These are phyloP conservation scores for Lodderomyces theae DNA, from an alignment of 1,139 yeast species.

Conservation along the genomic window DNA sequence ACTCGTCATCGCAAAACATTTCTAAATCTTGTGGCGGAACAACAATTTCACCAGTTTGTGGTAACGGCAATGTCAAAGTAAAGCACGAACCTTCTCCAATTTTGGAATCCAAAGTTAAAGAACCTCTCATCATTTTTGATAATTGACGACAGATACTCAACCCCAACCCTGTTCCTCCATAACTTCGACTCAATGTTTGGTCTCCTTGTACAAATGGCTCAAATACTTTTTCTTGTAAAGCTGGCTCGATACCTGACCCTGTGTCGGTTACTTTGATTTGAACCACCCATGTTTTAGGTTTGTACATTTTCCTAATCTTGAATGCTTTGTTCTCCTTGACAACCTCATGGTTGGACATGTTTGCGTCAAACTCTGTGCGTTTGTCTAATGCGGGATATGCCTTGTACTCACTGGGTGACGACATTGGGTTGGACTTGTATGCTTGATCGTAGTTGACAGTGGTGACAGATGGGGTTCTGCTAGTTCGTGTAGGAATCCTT, in stretches of 20 bases:
- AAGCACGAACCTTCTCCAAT: conserved; percentile 81
- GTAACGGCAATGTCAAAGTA: conserved; percentile 73
- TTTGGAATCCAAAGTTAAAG: conserved; percentile 64
- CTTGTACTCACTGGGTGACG: conserved; percentile 4
- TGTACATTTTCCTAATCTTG: conserved; percentile 35
- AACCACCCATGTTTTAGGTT: conserved; percentile 55
- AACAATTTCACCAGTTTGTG: conserved; percentile 62
- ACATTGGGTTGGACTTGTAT: not conserved
- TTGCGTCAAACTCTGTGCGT: conserved; percentile 8
- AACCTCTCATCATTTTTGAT: conserved; percentile 86
- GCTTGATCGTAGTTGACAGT: conserved; percentile 1
- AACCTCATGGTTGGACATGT: conserved; percentile 18
- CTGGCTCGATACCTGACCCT: conserved; percentile 88
- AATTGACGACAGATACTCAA: conserved; percentile 89
- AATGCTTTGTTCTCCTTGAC: conserved; percentile 35
- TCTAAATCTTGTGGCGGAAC: conserved; percentile 39
- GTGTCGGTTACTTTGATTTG: conserved; percentile 82
- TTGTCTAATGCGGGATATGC: conserved; percentile 11
- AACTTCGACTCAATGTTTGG: conserved; percentile 84
- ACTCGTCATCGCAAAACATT: conserved; percentile 44
- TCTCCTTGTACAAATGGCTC: conserved; percentile 98
- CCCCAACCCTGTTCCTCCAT: conserved; percentile 96
- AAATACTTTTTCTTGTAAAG: conserved; percentile 77
- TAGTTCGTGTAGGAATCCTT: not conserved
- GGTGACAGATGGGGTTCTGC: conserved; percentile 8